Percentiles rank a stretch among this genome's conserved stretches.
Conservation (phyloP, 2,329 filamentous ascomycete species). For the Ceratocystis huliohia region DNA sequence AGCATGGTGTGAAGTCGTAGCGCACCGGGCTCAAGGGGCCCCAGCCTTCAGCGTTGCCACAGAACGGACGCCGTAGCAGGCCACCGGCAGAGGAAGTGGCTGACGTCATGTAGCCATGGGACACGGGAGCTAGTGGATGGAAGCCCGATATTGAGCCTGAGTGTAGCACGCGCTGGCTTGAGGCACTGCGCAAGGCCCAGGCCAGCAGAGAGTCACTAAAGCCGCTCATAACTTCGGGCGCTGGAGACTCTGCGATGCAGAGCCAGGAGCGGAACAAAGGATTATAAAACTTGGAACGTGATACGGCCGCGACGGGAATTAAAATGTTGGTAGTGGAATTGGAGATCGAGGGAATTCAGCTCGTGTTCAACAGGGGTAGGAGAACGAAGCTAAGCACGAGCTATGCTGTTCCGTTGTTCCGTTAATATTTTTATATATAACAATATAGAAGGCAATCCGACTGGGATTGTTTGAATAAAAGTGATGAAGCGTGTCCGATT, state of each 20-base stretch:
- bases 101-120: constrained; percentile 43
- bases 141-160: constrained; percentile 51
- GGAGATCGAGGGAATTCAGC: no score
- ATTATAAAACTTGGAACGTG: not conserved
- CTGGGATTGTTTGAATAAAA: no score
- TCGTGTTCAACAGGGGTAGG: no score
- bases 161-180: constrained; percentile 37
- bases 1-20: constrained; percentile 95
- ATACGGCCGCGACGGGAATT: not conserved
- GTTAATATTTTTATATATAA: no score
- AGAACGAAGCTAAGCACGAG: no score
- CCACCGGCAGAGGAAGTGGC: constrained; percentile 27
- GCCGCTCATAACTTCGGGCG: constrained; percentile 14
- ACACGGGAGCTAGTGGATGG: constrained; percentile 37
- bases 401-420: no score
- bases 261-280: not conserved
- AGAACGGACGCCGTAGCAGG: constrained; percentile 55
- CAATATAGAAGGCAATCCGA: no score
- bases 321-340: no score
- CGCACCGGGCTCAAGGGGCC: constrained; percentile 75
- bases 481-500: no score
- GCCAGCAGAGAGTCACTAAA: constrained; percentile 19
- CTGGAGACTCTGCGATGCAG: constrained; percentile 4
- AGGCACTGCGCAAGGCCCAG: constrained; percentile 22
- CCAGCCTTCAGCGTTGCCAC: constrained; percentile 86